Base-by-base conservation (phyloP, 1,284 basidiomycete genomes). In the Ceratobasidium sp. region DNA sequence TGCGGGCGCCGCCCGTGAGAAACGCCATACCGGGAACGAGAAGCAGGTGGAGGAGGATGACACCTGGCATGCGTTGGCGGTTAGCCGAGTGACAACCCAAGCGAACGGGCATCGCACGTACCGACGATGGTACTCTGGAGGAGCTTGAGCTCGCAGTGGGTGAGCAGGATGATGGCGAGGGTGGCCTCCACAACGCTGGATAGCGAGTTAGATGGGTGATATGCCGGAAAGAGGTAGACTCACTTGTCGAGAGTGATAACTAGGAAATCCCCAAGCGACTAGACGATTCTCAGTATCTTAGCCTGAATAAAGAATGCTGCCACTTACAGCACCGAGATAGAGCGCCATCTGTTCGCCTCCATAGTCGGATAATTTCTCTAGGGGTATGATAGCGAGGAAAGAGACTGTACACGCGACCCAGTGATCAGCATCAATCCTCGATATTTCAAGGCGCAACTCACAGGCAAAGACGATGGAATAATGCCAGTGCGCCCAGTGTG, bases 181-280 rank as follows among this genome's bases (percentile, higher is more conserved):
- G 88, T 88, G 0, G 86, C 89, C 80, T 92, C 89, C 0, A 84
- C 82, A 14, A 79, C 79, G 62, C 82, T 83, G 52, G n/a, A 69
- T 26, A 4, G 1, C 2, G 9, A 14, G 26, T 69, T 62, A 69
- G 39, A 64, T 34, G 12, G 50, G 9, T 52, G n/a, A 71, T 52
- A 61, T 14, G 41, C 9, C 26, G 53, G 58, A 12, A 34, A n/a
- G n/a, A 23, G n/a, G 28, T 8, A 36, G 18, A 74, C 77, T 70
- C 70, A 88, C 88, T 89, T 89, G 80, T 88, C 88, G 48, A 89
- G 79, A 0, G 87, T 87, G 48, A 89, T 82, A 16, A 84, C 80
- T 26, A 88, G 77, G 9, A 90, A 78, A 76, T 89, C 87, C 23
- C 88, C 87, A 2, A 89, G 78, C 71, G 86, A 84, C 73, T 76